Percentiles rank a stretch among this genome's conserved stretches.
These are phyloP conservation scores for Teratosphaeriaceae sp. DNA, from an alignment of 2,329 filamentous ascomycete genomes.

Conservation along the genomic window DNA sequence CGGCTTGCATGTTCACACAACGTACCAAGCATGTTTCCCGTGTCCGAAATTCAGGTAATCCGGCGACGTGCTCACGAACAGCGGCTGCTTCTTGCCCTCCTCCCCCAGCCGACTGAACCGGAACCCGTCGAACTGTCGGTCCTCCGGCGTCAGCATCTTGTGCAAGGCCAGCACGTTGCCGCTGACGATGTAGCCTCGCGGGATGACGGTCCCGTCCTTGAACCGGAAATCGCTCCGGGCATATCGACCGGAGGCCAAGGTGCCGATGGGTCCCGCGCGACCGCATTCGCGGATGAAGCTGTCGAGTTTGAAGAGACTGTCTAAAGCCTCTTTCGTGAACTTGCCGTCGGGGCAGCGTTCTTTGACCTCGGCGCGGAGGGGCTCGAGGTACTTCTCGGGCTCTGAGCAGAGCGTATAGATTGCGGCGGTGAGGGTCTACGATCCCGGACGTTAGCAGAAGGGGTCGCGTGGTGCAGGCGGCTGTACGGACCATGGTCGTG, in stretches of 20 bases:
- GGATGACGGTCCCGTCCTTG: constrained; percentile 4
- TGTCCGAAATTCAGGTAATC: constrained; percentile 5
- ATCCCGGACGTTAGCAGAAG: not conserved
- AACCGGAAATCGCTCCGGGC: constrained; percentile 1
- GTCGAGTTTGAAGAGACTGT: not conserved
- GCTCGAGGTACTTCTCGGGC: not conserved
- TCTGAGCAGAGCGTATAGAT: constrained; percentile 3
- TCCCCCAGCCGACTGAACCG: constrained; percentile 1
- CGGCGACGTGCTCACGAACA: constrained; percentile 1
- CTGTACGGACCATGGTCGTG: constrained; percentile 5
- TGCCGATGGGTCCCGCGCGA: not conserved
- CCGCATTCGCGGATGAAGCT: constrained; percentile 4
- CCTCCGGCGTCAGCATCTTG: not conserved
- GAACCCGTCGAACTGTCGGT: constrained; percentile 2
- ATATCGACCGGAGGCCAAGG: not conserved
- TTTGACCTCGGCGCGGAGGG: not conserved
- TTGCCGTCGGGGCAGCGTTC: not conserved
- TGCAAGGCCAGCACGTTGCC: not conserved
- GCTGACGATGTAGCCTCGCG: constrained; percentile 1
- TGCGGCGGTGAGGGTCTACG: not conserved
- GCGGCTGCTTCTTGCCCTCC: constrained; percentile 5
- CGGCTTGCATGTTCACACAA: no score
- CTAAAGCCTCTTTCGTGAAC: constrained; percentile 3
- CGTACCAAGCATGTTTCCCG: no score
- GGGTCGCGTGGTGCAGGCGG: no score